Base-by-base conservation (phyloP, 805 yeast genomes). In the Saccharomycopsis javanensis region DNA sequence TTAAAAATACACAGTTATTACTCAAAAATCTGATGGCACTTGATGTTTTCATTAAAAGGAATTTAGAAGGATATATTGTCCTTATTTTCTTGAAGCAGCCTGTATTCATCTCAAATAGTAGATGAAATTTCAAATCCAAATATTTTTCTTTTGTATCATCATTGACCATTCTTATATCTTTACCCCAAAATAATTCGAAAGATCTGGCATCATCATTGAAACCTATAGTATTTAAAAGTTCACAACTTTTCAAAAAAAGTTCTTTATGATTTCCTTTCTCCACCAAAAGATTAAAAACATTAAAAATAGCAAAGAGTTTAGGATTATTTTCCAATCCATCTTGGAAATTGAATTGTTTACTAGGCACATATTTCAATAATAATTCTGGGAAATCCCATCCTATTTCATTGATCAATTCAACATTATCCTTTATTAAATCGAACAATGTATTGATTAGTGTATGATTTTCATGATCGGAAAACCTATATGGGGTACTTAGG, bases 321-420 rank as follows among this genome's bases (percentile, higher is more conserved):
- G 64, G 54, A 28, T 62, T 64, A 2, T 60, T 28, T 51, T 70
- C 64, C 53, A 70, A 63, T 52, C 57, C 66, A 3, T 46, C 45
- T 30, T 50, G 60, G 64, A 71, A 57, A 66, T 71, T 60, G 72
- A 81, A 64, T 13, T 69, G 70, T 6, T 65, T 55, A 10, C 59
- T 59, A 27, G 72, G 72, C n/a, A 85, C 66, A 66, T 77, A 86
- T 8, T 75, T 74, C 50, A 88, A 64, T 5, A 91, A 62, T 54
- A 87, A 69, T 33, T 76, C 77, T 0, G 96, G 96, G n/a, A 91
- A 66, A 68, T 91, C 97, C 97, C 97, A 91, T 1, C 96, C 96
- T 60, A 90, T 81, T 62, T 84, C 86, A 50, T 77, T 74, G 0
- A 82, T 73, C 31, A 88, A 69, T 10, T 75, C 76, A 16, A 75